A percentile compares a stretch with the other conserved stretches of the same genome.
These are phyloP conservation scores for Sporothrix luriei DNA, from an alignment of 2,329 filamentous ascomycete genomes.

Conservation along the genomic window DNA sequence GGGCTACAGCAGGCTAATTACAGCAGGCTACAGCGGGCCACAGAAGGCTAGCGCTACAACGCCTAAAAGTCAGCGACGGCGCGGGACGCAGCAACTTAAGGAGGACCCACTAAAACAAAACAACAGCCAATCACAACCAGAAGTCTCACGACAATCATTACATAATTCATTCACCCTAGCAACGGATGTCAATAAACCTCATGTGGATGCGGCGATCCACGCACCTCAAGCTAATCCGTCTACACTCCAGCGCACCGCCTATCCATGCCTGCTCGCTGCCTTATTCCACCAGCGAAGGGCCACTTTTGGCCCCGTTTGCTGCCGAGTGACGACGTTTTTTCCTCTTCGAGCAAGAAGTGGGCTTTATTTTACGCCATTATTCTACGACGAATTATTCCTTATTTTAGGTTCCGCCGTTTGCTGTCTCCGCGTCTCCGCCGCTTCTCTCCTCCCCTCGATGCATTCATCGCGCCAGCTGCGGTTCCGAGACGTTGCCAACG, in stretches of 20 bases:
- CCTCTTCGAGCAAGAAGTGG: constrained; percentile 18
- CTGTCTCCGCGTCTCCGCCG: no score
- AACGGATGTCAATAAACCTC: constrained; percentile 32
- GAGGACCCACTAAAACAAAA: not conserved
- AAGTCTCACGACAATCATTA: not conserved
- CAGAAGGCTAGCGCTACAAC: constrained; percentile 11
- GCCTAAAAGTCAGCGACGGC: not conserved
- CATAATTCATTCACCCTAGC: constrained; percentile 24
- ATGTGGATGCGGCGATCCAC: constrained; percentile 12
- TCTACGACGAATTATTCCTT: not conserved
- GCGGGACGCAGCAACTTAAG: constrained; percentile 18
- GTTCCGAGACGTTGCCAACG: constrained; percentile 38
- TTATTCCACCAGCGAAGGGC: not conserved
- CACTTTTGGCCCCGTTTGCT: constrained; percentile 2
- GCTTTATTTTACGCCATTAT: not conserved
- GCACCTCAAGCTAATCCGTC: not conserved
- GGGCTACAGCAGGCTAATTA: not conserved
- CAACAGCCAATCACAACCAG: not conserved
- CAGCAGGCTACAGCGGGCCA: constrained; percentile 1
- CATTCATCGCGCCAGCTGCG: constrained; percentile 39
- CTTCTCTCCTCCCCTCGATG: constrained; percentile 34
- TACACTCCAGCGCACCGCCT: constrained; percentile 18
- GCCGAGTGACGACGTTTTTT: constrained; percentile 10
- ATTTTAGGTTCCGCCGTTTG: not conserved
- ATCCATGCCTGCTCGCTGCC: not conserved